Percentiles rank a stretch among this genome's conserved stretches.
Evolutionary conservation across 306 rosid species (phyloP).

Genomic region (Inga leiocalycina): DNA sequence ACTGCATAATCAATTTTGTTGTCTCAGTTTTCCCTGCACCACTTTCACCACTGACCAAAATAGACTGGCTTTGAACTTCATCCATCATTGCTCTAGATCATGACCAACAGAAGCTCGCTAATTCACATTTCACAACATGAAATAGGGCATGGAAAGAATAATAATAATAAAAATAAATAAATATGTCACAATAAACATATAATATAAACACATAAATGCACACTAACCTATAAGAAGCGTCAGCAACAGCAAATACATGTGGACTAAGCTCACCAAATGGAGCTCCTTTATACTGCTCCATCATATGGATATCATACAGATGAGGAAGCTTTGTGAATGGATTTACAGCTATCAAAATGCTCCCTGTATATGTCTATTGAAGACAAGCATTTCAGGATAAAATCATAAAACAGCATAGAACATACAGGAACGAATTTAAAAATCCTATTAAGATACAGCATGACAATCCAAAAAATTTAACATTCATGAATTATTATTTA

Average conservation of each 20-base stretch:
- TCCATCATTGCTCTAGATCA: conserved; percentile 92
- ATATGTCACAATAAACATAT: neutral
- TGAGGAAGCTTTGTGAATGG: conserved; percentile 99
- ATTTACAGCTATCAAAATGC: conserved; percentile 94
- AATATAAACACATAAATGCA: conserved; percentile 20
- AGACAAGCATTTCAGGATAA: conserved; percentile 30
- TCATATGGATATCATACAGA: conserved; percentile 86
- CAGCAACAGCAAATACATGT: conserved; percentile 97
- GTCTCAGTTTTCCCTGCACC: conserved; percentile 99
- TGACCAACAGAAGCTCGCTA: conserved; percentile 47
- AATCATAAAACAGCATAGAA: conserved; percentile 12
- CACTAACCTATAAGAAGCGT: conserved; percentile 86
- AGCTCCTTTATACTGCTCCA: conserved; percentile 96
- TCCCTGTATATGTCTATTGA: conserved; percentile 89
- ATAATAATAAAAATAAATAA: neutral
- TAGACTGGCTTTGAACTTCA: conserved; percentile 86
- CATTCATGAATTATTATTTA: neutral
- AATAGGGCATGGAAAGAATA: conserved; percentile 19
- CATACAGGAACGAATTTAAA: neutral
- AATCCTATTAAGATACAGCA: neutral
- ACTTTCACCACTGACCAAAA: conserved; percentile 98
- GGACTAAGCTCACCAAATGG: conserved; percentile 97
- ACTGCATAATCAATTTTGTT: conserved; percentile 95
- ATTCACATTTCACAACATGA: conserved; percentile 20
- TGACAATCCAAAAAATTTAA: neutral